Conservation (phyloP, 1,284 basidiomycete species). For the Puccinia brachypodii region DNA sequence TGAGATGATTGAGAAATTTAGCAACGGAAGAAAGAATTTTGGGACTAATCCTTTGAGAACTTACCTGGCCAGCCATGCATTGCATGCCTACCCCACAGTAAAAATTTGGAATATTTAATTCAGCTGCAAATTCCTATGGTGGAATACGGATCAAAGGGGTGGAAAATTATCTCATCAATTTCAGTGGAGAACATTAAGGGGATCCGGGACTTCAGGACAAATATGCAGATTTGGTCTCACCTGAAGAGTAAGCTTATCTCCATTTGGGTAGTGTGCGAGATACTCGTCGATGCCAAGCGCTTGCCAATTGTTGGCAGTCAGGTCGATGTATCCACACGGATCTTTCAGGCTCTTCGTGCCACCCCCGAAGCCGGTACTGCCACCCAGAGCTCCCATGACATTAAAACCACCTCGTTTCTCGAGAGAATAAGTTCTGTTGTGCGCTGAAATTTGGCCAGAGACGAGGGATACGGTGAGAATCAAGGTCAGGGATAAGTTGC, state of each 20-base stretch:
- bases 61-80: constrained; percentile 41
- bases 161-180: neutral
- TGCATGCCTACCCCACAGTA: constrained; percentile 42
- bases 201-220: neutral
- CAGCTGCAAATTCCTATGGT: constrained; percentile 31
- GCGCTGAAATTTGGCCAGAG: neutral
- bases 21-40: neutral
- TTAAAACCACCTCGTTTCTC: constrained; percentile 4
- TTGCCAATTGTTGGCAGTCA: constrained; percentile 36
- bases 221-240: neutral
- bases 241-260: constrained; percentile 38
- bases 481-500: neutral
- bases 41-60: neutral
- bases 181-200: neutral
- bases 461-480: neutral
- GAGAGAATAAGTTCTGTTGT: neutral
- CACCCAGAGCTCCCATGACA: neutral
- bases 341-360: constrained; percentile 22
- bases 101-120: constrained; percentile 42
- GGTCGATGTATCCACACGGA: constrained; percentile 35
- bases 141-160: neutral
- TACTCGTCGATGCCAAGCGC: constrained; percentile 39
- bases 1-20: neutral
- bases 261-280: constrained; percentile 38
- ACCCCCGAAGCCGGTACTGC: constrained; percentile 3